Evolutionary conservation across 1,139 yeast species (phyloP).

Genomic region (Sugiyamaella pinicola): DNA sequence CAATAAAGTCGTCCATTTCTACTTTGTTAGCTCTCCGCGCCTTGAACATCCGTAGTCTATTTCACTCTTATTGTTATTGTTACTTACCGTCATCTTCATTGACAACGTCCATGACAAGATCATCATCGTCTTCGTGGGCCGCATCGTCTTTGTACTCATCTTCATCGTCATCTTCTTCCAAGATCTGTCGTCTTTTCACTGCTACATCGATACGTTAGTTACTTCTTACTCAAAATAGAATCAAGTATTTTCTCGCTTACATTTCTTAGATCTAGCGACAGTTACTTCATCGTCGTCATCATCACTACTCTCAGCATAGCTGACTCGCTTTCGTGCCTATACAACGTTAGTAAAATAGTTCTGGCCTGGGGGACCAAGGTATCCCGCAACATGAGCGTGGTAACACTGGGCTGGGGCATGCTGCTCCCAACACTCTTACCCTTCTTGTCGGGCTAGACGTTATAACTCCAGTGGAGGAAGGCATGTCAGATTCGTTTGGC

Average conservation of each 20-base stretch:
- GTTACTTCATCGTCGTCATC: conserved; percentile 31
- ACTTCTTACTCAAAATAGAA: not conserved
- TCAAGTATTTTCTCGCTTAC: not conserved
- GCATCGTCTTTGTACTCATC: conserved; percentile 24
- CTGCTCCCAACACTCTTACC: conserved; percentile 19
- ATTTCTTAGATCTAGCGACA: conserved; percentile 8
- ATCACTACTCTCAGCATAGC: conserved; percentile 33
- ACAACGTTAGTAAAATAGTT: conserved; percentile 3
- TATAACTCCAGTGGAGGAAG: conserved; percentile 11
- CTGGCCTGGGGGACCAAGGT: no score
- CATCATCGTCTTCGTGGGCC: conserved; percentile 21
- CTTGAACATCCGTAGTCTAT: no score
- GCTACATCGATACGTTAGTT: conserved; percentile 1
- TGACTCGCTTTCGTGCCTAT: conserved; percentile 31
- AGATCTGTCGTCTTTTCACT: conserved; percentile 22
- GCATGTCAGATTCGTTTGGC: conserved; percentile 4
- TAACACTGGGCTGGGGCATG: no score
- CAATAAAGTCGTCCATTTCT: conserved; percentile 26
- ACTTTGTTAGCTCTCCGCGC: conserved; percentile 1
- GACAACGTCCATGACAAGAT: conserved; percentile 18
- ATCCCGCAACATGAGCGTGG: no score
- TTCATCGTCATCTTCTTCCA: conserved; percentile 28
- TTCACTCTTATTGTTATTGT: no score
- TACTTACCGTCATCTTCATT: conserved; percentile 19
- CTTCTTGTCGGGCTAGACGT: conserved; percentile 24